Evolutionary conservation across 2,329 filamentous ascomycete genomes (phyloP), one percentile per base, ranked within the genome.

Genomic region (Exophiala bonariae): DNA sequence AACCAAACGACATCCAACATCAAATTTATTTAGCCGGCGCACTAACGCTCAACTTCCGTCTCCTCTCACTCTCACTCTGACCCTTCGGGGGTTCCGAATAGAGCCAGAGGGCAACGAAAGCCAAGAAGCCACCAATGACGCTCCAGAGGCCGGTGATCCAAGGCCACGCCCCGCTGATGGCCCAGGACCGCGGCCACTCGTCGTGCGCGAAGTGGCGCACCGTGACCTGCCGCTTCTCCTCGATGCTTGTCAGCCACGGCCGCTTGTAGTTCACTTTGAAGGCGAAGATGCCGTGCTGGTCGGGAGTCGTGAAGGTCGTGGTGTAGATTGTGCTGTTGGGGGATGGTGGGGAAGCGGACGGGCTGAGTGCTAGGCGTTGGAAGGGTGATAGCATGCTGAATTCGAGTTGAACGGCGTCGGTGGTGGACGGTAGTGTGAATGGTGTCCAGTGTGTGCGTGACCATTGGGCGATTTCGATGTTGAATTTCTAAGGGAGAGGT

Each of bases 241-340:
- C 91, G 43, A 99, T 67, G 66, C 84, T 86, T 62, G 83, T 93
- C 59, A 95, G 72, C 77, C 96, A 95, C 1, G 92, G 90, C 5
- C 93, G 84, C 77, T 95, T 95, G 79, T 97, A 96, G 78, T 96
- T 95, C 69, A 97, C 80, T 65, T 85, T 83, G 80, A 99, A 97
- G 74, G 95, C 95, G 80, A 97, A 99, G 72, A 99, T 96, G 65
- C 93, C 93, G 74, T 99, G 93, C 72, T 99, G 93, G 67, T 99
- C 93, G 3, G 93, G 93, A 3, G 92, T 80, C 55, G 78, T 86
- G 72, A 99, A 96, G 18, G 81, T 78, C 36, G 81, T 78, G 54
- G 79, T 78, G 75, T 85, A 99, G 52, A 87, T 78, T 40, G 87
- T 85, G 55, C 83, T 82, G 60, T 88, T 84, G 44, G 77, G 69